These are phyloP conservation scores for Henckelia pumila DNA, from an alignment of 257 asterid species.

Conservation along the genomic window DNA sequence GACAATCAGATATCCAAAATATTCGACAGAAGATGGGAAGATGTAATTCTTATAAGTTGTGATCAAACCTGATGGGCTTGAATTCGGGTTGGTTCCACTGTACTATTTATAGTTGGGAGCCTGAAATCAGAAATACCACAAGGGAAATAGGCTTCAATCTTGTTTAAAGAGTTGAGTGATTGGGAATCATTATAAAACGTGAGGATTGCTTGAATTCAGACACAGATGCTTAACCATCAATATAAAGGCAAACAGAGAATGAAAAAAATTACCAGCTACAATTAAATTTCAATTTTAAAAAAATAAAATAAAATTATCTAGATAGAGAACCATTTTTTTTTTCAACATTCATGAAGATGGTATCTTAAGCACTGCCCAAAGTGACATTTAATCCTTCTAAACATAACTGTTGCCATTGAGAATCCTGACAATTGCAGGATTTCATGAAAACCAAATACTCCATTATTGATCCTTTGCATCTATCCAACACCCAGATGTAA, in stretches of 20 bases:
- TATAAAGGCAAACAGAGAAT: not conserved
- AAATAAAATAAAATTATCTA: no score
- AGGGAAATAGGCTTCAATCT: conserved; percentile 4
- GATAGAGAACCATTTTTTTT: no score
- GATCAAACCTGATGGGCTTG: conserved; percentile 56
- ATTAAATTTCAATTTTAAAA: no score
- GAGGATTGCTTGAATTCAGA: not conserved
- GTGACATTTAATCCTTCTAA: not conserved
- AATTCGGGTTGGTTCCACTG: conserved; percentile 33
- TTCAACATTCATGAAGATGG: not conserved
- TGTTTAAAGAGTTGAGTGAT: not conserved
- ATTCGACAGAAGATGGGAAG: conserved; percentile 15
- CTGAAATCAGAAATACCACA: conserved; percentile 42
- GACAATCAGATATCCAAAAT: conserved; percentile 19
- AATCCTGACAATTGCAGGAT: not conserved
- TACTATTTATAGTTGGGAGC: conserved; percentile 36
- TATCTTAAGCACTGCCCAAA: not conserved
- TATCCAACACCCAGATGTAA: not conserved
- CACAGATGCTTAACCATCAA: not conserved
- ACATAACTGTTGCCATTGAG: not conserved
- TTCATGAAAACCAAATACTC: not conserved
- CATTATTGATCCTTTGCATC: not conserved
- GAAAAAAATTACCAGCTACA: not conserved
- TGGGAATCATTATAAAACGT: not conserved
- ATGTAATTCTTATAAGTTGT: conserved; percentile 11